Percentiles rank a stretch among this genome's conserved stretches.
Conservation (phyloP, 2,329 filamentous ascomycete genomes). For the Cryphonectria parasitica region DNA sequence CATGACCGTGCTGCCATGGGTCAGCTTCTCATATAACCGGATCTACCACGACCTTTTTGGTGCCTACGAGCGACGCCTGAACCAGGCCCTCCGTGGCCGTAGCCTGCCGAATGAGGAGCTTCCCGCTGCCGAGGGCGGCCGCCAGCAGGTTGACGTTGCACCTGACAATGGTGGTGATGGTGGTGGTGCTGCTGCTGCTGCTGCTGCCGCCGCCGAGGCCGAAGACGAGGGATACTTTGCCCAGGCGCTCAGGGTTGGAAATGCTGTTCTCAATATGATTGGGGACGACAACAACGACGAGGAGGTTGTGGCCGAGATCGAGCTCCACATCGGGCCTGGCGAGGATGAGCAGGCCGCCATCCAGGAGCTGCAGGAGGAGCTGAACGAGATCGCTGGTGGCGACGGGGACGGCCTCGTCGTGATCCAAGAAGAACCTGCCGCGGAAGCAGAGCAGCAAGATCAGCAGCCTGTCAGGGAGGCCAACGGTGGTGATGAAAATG, state of each 20-base stretch:
- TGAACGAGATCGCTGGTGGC: conserved; percentile 33
- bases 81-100: conserved; percentile 48
- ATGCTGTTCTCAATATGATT: conserved; percentile 33
- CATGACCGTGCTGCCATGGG: conserved; percentile 52
- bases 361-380: conserved; percentile 35
- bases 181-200: not conserved
- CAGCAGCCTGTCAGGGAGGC: conserved; percentile 17
- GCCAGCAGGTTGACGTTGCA: conserved; percentile 22
- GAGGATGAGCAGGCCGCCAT: conserved; percentile 38
- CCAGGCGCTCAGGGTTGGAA: conserved; percentile 31
- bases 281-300: conserved; percentile 42
- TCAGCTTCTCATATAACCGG: conserved; percentile 46
- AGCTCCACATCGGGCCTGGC: conserved; percentile 38
- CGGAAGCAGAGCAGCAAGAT: conserved; percentile 11
- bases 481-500: conserved; percentile 13
- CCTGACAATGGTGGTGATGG: conserved; percentile 15
- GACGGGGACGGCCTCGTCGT: conserved; percentile 14
- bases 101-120: conserved; percentile 33
- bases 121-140: conserved; percentile 22
- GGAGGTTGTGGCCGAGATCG: conserved; percentile 33
- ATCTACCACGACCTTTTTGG: conserved; percentile 53
- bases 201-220: conserved; percentile 27
- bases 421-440: conserved; percentile 15
- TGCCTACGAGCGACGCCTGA: conserved; percentile 52
- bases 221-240: conserved; percentile 34